A percentile compares a stretch with the other conserved stretches of the same genome.
Conservation (phyloP, 2,329 filamentous ascomycete genomes). For the Pseudocercospora fuligena region DNA sequence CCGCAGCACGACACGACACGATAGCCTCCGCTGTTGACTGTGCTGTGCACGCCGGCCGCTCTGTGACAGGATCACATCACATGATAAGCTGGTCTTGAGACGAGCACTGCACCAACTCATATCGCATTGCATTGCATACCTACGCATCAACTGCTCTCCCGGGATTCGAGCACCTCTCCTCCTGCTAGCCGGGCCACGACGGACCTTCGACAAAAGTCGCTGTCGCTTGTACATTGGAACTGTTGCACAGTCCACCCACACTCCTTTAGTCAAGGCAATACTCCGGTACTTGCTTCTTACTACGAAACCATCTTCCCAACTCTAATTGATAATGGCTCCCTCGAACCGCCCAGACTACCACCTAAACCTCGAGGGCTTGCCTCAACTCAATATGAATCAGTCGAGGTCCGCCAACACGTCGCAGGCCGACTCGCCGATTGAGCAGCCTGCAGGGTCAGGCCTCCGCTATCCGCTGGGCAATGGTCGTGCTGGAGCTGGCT, state of each 20-base stretch:
- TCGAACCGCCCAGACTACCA: constrained; percentile 77
- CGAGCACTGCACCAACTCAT: not conserved
- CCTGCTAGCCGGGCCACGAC: constrained; percentile 12
- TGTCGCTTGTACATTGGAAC: constrained; percentile 18
- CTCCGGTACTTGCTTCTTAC: constrained; percentile 11
- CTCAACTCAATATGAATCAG: constrained; percentile 66
- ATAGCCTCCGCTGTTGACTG: not conserved
- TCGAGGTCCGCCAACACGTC: constrained; percentile 79
- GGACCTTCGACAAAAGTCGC: constrained; percentile 9
- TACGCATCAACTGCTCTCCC: not conserved
- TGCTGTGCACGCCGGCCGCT: constrained; percentile 10
- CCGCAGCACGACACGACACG: not conserved
- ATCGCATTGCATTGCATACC: constrained; percentile 4
- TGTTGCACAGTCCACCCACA: constrained; percentile 30
- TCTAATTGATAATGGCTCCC: constrained; percentile 92
- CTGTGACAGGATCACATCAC: constrained; percentile 15
- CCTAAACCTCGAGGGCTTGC: constrained; percentile 80
- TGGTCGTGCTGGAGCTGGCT: constrained; percentile 83
- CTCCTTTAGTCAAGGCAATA: constrained; percentile 24
- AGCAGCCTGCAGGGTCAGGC: constrained; percentile 66
- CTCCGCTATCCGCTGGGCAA: constrained; percentile 75
- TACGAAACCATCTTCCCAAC: constrained; percentile 28
- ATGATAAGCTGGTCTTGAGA: constrained; percentile 29
- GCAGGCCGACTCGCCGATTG: constrained; percentile 78
- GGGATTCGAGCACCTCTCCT: not conserved